Base-by-base conservation (phyloP, 192 early-diverging fungal genomes). In the Coemansia sp. region DNA sequence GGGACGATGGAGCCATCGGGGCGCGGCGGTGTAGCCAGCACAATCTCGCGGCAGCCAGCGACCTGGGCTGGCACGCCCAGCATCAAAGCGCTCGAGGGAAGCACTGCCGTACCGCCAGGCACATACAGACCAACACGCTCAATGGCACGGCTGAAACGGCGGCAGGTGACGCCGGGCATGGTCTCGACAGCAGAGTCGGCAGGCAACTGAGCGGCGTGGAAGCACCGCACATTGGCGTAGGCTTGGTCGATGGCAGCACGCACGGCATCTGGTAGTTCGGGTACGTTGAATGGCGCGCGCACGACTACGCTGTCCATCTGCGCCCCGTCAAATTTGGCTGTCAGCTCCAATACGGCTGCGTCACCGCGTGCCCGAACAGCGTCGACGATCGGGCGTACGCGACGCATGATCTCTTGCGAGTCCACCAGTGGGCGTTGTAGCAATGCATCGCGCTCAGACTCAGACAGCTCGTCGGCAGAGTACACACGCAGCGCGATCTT, bases 41-140 rank as follows among this genome's bases (percentile, higher is more conserved):
- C 92, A 77, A 99, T 98, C 70, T 98, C 90, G 64, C 80, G 86
- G 82, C 96, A 98, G 34, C 96, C 95, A 31, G 98, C 98, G 5
- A 98, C 98, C 77, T 92, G 91, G 6, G 98, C 98, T 31, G 98
- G 98, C 39, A 98, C 91, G 65, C 96, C 96, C 63, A 99, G 84
- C 95, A 98, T 98, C 66, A 99, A 80, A 20, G 98, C 89, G 9
- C 93, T 93, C 10, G 94, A 96, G 10, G 98, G 98, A 42, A 99
- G 84, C 17, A 98, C 94, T 0, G 98, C 98, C 9, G 98, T 93
- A 8, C 98, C 98, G 39, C 98, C 98, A 15, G 98, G 98, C 19
- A 99, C 94, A 72, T 99, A 99, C 48, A 99, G 81, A 7, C 98
- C 98, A 70, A 99, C 97, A 19, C 88, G 83, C 77, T 98, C 95